phyloP scores from a whole-genome alignment of 164 flowering plant species.

The Tetrastigma voinierianum region DNA sequence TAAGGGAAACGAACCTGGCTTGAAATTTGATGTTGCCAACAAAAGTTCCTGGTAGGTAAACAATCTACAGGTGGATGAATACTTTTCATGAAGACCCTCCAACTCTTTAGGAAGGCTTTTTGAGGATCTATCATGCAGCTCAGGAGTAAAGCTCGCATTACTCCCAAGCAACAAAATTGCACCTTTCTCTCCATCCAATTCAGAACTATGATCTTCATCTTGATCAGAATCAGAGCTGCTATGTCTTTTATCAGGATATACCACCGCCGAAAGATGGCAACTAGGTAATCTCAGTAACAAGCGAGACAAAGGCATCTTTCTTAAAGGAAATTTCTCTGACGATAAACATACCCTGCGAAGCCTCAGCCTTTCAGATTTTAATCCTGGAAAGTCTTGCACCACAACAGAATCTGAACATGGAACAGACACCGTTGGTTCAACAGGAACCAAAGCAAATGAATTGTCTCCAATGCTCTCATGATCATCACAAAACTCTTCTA shows the following conservation, averaged over 20 bases:
- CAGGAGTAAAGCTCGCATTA: constrained; percentile 14
- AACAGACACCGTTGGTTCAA: constrained; percentile 7
- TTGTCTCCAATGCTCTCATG: constrained; percentile 11
- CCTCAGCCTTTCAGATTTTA: constrained; percentile 31
- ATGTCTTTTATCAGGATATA: constrained; percentile 44
- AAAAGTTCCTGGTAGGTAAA: constrained; percentile 70
- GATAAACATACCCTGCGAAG: constrained; percentile 25
- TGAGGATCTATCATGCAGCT: constrained; percentile 10
- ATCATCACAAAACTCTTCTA: constrained; percentile 3
- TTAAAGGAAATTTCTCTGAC: constrained; percentile 16
- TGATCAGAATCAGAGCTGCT: constrained; percentile 17
- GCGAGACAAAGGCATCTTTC: constrained; percentile 20
- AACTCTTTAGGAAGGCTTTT: constrained; percentile 50
- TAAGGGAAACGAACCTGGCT: constrained; percentile 49
- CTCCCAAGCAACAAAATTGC: constrained; percentile 33
- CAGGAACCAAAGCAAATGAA: constrained; percentile 41
- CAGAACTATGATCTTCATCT: constrained; percentile 16
- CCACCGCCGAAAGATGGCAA: constrained; percentile 29
- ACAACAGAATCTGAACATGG: not conserved
- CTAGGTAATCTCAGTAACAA: constrained; percentile 27
- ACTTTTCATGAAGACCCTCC: constrained; percentile 57
- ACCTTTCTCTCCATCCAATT: constrained; percentile 26
- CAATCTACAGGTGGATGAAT: constrained; percentile 69
- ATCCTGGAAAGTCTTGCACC: not conserved
- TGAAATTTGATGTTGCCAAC: constrained; percentile 65